A percentile compares a stretch with the other conserved stretches of the same genome.
phyloP scores from a whole-genome alignment of 1,139 yeast species.

The Magnusiomyces fungicola region DNA sequence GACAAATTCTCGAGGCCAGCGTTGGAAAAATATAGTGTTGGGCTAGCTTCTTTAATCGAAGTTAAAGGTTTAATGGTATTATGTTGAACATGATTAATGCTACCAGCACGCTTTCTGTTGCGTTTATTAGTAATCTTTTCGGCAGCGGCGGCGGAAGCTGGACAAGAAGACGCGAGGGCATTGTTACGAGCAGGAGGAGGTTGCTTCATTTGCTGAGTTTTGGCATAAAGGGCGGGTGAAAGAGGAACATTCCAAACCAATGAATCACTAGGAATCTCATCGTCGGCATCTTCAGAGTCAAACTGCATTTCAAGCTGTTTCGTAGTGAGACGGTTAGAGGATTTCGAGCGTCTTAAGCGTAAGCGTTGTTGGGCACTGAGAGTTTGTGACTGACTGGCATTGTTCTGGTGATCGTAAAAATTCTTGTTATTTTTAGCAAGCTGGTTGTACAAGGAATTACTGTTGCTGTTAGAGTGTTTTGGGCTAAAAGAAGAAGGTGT shows the following conservation, averaged over 20 bases:
- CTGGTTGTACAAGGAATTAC: background rate
- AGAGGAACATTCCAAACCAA: slow-evolving; percentile 58
- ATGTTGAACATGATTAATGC: background rate
- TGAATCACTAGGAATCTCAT: slow-evolving; percentile 48
- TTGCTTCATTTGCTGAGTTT: slow-evolving; percentile 19
- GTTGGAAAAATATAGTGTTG: slow-evolving; percentile 16
- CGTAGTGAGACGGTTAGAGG: slow-evolving; percentile 18
- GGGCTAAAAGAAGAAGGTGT: no score
- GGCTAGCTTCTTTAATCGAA: slow-evolving; percentile 23
- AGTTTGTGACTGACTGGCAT: no score
- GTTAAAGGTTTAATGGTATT: slow-evolving; percentile 9
- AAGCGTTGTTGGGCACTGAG: slow-evolving; percentile 13
- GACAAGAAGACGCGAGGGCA: slow-evolving; percentile 10
- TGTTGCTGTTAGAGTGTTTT: no score
- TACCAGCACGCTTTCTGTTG: background rate
- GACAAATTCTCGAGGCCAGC: slow-evolving; percentile 27
- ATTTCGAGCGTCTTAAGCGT: slow-evolving; percentile 10
- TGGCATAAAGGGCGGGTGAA: slow-evolving; percentile 42
- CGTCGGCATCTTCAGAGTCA: slow-evolving; percentile 34
- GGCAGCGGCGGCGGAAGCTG: no score
- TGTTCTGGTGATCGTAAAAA: no score
- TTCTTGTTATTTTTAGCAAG: slow-evolving; percentile 8
- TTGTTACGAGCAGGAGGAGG: background rate
- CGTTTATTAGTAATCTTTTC: no score
- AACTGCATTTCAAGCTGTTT: slow-evolving; percentile 32